Conservation (phyloP, 495 filamentous ascomycete species). For the Hypoxylon subgilvum region DNA sequence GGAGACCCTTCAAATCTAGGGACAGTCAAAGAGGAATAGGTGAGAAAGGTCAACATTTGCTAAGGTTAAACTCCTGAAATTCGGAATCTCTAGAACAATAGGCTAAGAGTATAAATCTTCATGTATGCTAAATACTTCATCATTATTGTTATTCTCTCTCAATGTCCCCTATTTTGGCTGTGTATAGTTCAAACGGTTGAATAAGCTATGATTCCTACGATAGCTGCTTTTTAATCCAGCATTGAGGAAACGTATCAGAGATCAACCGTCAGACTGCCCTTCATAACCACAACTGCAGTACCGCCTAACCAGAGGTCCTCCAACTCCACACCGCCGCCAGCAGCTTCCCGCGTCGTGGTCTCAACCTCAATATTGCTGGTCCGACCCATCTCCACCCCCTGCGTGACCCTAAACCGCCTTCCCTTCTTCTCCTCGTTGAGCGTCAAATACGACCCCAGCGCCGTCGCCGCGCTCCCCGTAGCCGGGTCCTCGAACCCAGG, state of each 20-base stretch:
- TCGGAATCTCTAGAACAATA: no score
- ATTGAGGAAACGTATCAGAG: conserved; percentile 3
- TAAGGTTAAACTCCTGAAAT: not conserved
- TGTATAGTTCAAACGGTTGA: no score
- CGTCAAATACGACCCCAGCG: conserved; percentile 63
- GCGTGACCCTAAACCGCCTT: conserved; percentile 61
- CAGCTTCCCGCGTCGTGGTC: conserved; percentile 47
- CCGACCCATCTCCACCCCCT: conserved; percentile 82
- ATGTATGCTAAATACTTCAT: no score
- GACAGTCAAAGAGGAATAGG: not conserved
- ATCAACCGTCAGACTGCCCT: conserved; percentile 51
- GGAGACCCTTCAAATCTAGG: not conserved
- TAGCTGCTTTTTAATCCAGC: no score
- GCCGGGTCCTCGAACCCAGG: conserved; percentile 69
- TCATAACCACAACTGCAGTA: conserved; percentile 63
- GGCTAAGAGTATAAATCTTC: no score
- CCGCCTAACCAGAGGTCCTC: conserved; percentile 62
- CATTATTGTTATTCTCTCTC: no score
- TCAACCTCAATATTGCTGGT: conserved; percentile 61
- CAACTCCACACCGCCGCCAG: conserved; percentile 44
- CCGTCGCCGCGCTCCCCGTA: conserved; percentile 68
- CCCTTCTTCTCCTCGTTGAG: conserved; percentile 47
- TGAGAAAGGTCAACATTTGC: not conserved
- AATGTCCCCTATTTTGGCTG: no score
- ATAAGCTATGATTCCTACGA: no score